phyloP scores from a whole-genome alignment of 2,329 filamentous ascomycete species.

The Chaetomium strumarium region DNA sequence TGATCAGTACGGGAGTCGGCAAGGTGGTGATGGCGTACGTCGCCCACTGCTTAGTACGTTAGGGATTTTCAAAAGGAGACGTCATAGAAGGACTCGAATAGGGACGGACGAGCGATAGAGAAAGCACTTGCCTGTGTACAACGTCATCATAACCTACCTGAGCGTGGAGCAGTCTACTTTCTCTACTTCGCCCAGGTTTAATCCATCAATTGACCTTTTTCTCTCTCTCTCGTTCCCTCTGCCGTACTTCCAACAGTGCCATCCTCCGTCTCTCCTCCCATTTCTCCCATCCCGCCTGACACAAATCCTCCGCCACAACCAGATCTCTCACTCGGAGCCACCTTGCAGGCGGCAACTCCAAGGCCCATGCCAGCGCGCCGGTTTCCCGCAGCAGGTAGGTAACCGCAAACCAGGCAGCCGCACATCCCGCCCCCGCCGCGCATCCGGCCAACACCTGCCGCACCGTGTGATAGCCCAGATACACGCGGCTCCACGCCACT shows the following conservation, averaged over 20 bases:
- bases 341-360: constrained; percentile 60
- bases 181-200: neutral
- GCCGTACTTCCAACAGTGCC: constrained; percentile 7
- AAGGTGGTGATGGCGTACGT: neutral
- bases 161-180: neutral
- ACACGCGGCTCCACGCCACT: constrained; percentile 79
- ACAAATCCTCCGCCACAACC: constrained; percentile 79
- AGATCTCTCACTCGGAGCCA: constrained; percentile 74
- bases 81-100: neutral
- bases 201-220: neutral
- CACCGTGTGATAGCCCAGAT: constrained; percentile 86
- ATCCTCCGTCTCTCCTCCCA: constrained; percentile 58
- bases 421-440: constrained; percentile 63
- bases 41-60: no score
- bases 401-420: constrained; percentile 69
- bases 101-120: neutral
- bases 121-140: constrained; percentile 2
- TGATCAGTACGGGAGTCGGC: no score
- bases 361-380: constrained; percentile 66
- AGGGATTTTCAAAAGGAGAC: no score
- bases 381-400: constrained; percentile 60
- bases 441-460: constrained; percentile 81
- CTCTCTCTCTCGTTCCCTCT: constrained; percentile 1
- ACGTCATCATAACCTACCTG: neutral
- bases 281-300: constrained; percentile 88